A percentile compares a stretch with the other conserved stretches of the same genome.
phyloP scores from a whole-genome alignment of 495 filamentous ascomycete species.

The Lepidopterella palustris region DNA sequence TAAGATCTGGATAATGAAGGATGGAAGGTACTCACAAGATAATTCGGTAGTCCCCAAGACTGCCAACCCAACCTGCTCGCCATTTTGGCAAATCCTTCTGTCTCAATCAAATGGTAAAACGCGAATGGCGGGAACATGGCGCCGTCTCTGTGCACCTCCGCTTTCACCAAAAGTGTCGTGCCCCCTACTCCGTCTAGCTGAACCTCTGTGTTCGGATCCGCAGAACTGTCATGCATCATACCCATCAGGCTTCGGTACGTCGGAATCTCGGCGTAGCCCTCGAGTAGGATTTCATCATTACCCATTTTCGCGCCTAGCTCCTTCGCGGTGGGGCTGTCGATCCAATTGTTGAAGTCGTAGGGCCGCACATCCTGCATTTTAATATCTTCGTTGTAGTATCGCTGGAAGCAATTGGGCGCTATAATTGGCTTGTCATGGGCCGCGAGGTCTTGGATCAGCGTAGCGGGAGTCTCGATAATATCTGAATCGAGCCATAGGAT shows the following conservation, averaged over 20 bases:
- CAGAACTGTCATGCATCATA: constrained; percentile 55
- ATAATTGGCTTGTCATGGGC: constrained; percentile 78
- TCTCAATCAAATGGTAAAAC: constrained; percentile 96
- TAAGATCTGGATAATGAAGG: background rate
- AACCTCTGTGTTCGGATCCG: constrained; percentile 56
- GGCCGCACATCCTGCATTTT: constrained; percentile 66
- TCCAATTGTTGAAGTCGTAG: constrained; percentile 97
- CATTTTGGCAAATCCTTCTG: constrained; percentile 98
- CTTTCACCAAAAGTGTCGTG: constrained; percentile 89
- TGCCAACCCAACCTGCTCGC: constrained; percentile 78
- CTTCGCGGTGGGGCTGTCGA: constrained; percentile 72
- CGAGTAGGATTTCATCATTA: constrained; percentile 82
- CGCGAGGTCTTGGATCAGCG: constrained; percentile 89
- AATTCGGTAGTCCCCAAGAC: constrained; percentile 83
- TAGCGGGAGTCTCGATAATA: constrained; percentile 78
- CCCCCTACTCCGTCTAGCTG: constrained; percentile 89
- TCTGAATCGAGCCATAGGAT: constrained; percentile 94
- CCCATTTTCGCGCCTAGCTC: constrained; percentile 72
- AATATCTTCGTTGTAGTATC: constrained; percentile 66
- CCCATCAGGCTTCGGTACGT: constrained; percentile 92
- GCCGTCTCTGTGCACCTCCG: constrained; percentile 93
- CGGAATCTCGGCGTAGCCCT: constrained; percentile 86
- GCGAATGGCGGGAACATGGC: constrained; percentile 98
- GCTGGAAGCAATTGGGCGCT: constrained; percentile 92
- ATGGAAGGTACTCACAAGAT: constrained; percentile 63